Percentiles rank a stretch among this genome's conserved stretches.
phyloP scores from a whole-genome alignment of 2,329 filamentous ascomycete genomes.

The Aureobasidium sp. region DNA sequence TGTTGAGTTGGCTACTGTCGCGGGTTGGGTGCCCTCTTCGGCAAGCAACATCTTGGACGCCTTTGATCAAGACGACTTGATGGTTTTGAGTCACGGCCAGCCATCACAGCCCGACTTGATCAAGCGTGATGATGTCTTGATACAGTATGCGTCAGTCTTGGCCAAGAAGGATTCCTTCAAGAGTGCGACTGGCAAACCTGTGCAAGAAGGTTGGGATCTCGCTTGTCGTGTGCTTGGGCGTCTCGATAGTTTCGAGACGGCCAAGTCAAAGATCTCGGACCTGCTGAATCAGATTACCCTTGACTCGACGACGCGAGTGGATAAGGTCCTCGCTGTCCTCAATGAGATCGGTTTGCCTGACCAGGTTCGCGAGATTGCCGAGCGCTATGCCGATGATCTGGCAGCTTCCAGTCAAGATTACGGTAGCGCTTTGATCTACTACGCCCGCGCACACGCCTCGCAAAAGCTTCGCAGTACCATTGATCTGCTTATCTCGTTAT shows the following conservation, averaged over 20 bases:
- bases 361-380: constrained; percentile 71
- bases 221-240: constrained; percentile 74
- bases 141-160: constrained; percentile 64
- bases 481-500: constrained; percentile 79
- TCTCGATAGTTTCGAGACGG: constrained; percentile 62
- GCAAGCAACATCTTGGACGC: constrained; percentile 50
- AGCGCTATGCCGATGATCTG: constrained; percentile 78
- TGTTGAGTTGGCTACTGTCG: constrained; percentile 74
- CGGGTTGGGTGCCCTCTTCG: constrained; percentile 65
- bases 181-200: constrained; percentile 23
- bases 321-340: constrained; percentile 72
- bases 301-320: constrained; percentile 61
- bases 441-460: constrained; percentile 70
- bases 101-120: constrained; percentile 51
- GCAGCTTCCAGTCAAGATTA: constrained; percentile 65
- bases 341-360: constrained; percentile 67
- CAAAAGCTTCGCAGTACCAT: constrained; percentile 77
- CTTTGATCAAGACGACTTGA: constrained; percentile 74
- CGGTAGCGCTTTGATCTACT: constrained; percentile 83
- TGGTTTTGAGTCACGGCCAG: constrained; percentile 64
- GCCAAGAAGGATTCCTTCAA: constrained; percentile 35
- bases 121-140: constrained; percentile 68
- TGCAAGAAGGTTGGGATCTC: constrained; percentile 71
- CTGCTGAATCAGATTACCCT: constrained; percentile 66
- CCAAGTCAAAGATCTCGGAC: constrained; percentile 64